Percentiles rank a stretch among this genome's conserved stretches.
Evolutionary conservation across 2,329 filamentous ascomycete genomes (phyloP).

Genomic region (Penicillium digitatum): DNA sequence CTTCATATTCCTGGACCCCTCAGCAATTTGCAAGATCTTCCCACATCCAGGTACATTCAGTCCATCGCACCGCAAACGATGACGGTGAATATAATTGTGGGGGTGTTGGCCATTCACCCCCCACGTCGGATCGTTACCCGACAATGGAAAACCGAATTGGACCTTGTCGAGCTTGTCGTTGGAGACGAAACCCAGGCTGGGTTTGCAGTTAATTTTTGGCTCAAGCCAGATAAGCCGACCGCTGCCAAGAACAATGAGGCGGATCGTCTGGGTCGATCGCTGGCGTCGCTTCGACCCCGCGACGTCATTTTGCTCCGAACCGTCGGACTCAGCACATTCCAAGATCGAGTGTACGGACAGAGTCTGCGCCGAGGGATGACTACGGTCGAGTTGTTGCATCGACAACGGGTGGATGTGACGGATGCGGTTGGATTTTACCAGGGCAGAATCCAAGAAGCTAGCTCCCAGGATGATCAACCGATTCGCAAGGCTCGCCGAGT

Average conservation of each 20-base stretch:
- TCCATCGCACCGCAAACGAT: conserved; percentile 74
- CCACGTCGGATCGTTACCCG: conserved; percentile 64
- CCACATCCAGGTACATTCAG: conserved; percentile 60
- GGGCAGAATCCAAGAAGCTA: conserved; percentile 42
- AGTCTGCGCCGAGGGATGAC: conserved; percentile 70
- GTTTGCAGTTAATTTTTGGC: conserved; percentile 82
- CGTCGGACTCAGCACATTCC: conserved; percentile 72
- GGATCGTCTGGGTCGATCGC: conserved; percentile 39
- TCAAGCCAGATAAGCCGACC: conserved; percentile 44
- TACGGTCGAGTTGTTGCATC: conserved; percentile 63
- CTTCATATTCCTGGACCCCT: conserved; percentile 47
- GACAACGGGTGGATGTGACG: conserved; percentile 50
- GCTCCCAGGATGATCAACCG: conserved; percentile 46
- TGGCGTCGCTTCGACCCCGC: conserved; percentile 56
- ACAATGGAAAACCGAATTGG: conserved; percentile 51
- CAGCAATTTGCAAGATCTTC: conserved; percentile 65
- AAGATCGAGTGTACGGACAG: conserved; percentile 75
- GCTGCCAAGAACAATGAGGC: conserved; percentile 15
- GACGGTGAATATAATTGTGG: conserved; percentile 76
- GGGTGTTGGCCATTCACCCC: conserved; percentile 67
- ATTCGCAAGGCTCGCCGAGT: conserved; percentile 63
- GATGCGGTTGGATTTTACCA: conserved; percentile 57
- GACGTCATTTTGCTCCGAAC: conserved; percentile 78
- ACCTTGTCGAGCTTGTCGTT: conserved; percentile 72
- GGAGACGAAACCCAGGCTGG: conserved; percentile 80